A percentile compares a stretch with the other conserved stretches of the same genome.
phyloP scores from a whole-genome alignment of 106 monocot species.

The Dioscorea dumetorum region DNA sequence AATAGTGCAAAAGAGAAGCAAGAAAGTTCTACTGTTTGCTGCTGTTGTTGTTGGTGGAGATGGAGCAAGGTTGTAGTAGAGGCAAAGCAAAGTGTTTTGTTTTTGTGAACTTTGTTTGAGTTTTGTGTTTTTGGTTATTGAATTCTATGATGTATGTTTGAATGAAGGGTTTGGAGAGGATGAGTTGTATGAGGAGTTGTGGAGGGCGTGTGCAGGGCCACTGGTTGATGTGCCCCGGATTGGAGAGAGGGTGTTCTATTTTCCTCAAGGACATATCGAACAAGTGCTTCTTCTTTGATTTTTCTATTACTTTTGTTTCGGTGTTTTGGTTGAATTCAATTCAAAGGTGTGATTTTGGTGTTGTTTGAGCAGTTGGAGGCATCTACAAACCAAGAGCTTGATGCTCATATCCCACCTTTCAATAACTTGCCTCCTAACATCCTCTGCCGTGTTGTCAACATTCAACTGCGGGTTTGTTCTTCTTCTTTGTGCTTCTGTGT shows the following conservation, averaged over 20 bases:
- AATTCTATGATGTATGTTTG: too few species aligned
- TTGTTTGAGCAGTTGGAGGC: conserved; percentile 35
- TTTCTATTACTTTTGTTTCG: background rate
- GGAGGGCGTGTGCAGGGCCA: conserved; percentile 68
- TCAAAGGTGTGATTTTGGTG: background rate
- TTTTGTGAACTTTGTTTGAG: too few species aligned
- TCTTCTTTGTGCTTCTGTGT: background rate
- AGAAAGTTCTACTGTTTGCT: too few species aligned
- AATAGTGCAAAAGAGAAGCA: too few species aligned
- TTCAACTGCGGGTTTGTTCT: conserved; percentile 30
- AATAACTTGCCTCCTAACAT: conserved; percentile 36
- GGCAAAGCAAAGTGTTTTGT: too few species aligned
- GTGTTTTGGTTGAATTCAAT: too few species aligned
- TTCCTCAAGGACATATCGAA: conserved; percentile 71
- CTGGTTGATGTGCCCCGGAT: conserved; percentile 45
- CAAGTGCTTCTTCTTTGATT: too few species aligned
- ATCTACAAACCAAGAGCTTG: conserved; percentile 37
- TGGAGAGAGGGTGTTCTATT: conserved; percentile 57
- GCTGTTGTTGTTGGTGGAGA: too few species aligned
- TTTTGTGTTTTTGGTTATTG: too few species aligned
- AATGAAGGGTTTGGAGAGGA: too few species aligned
- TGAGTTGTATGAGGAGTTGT: conserved; percentile 38
- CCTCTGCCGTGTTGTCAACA: conserved; percentile 47
- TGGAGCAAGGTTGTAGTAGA: too few species aligned
- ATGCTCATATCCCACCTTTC: conserved; percentile 34